Evolutionary conservation across 306 rosid genomes (phyloP).

Genomic region (Castanopsis chinensis): DNA sequence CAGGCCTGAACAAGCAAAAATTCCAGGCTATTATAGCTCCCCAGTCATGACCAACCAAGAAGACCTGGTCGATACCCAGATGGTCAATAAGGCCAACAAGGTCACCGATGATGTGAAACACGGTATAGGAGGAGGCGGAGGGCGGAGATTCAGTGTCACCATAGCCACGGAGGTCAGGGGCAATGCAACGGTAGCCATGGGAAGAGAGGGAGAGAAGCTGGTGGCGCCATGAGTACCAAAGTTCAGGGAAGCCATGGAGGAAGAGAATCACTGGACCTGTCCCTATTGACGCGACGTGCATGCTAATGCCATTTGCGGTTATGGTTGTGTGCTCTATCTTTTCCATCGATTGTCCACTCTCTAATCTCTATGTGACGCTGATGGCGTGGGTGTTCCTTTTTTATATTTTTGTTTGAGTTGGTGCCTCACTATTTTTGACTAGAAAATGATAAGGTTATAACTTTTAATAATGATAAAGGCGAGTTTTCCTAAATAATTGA

Average conservation of each 20-base stretch:
- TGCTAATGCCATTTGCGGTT: conserved; percentile 50
- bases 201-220: conserved; percentile 65
- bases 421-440: no score
- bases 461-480: no score
- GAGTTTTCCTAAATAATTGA: no score
- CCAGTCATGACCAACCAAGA: conserved; percentile 66
- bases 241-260: conserved; percentile 72
- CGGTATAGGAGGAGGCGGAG: conserved; percentile 42
- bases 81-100: conserved; percentile 59
- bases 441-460: no score
- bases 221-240: conserved; percentile 74
- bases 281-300: conserved; percentile 68
- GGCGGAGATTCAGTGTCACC: conserved; percentile 74
- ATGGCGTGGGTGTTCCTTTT: no score
- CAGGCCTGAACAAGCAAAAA: conserved; percentile 48
- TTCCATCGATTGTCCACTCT: conserved; percentile 32
- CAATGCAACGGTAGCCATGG: conserved; percentile 61
- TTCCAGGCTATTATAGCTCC: conserved; percentile 61
- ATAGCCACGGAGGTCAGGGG: conserved; percentile 73
- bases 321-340: conserved; percentile 49
- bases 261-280: conserved; percentile 57
- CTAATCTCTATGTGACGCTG: no score
- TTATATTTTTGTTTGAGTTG: no score
- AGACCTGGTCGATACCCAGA: conserved; percentile 38
- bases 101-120: conserved; percentile 56